These are phyloP conservation scores for Neospermospora avenae DNA, from an alignment of 2,329 filamentous ascomycete genomes.

Conservation along the genomic window DNA sequence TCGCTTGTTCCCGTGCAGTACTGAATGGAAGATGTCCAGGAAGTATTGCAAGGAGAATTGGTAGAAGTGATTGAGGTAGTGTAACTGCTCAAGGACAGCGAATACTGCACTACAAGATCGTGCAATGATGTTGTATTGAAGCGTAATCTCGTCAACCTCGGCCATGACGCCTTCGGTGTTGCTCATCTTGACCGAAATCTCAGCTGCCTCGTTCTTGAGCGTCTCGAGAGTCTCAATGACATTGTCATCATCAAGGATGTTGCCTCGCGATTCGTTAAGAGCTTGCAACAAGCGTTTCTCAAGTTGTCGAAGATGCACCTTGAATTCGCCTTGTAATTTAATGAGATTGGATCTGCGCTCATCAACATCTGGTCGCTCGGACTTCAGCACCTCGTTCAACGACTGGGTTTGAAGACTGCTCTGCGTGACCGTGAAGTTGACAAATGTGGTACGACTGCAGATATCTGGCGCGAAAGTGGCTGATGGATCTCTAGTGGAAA, in stretches of 20 bases:
- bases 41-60: constrained; percentile 99
- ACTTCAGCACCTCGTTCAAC: constrained; percentile 94
- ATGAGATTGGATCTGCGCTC: constrained; percentile 95
- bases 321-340: constrained; percentile 98
- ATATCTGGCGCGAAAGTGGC: constrained; percentile 94
- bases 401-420: constrained; percentile 98
- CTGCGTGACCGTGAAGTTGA: constrained; percentile 99
- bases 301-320: constrained; percentile 91
- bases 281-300: constrained; percentile 93
- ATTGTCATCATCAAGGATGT: constrained; percentile 96
- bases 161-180: constrained; percentile 98
- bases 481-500: constrained; percentile 94
- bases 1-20: constrained; percentile 76
- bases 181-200: constrained; percentile 93
- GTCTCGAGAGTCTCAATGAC: constrained; percentile 98
- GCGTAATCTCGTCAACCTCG: constrained; percentile 93
- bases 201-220: constrained; percentile 93
- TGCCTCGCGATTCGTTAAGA: constrained; percentile 94
- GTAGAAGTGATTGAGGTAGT: constrained; percentile 99
- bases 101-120: constrained; percentile 96
- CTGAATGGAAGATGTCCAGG: constrained; percentile 92
- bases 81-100: constrained; percentile 91
- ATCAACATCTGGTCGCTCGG: constrained; percentile 94
- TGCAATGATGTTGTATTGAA: constrained; percentile 90
- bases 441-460: constrained; percentile 96